Percentiles rank a stretch among this genome's conserved stretches.
phyloP scores from a whole-genome alignment of 257 asterid genomes.

The Petunia secreta region DNA sequence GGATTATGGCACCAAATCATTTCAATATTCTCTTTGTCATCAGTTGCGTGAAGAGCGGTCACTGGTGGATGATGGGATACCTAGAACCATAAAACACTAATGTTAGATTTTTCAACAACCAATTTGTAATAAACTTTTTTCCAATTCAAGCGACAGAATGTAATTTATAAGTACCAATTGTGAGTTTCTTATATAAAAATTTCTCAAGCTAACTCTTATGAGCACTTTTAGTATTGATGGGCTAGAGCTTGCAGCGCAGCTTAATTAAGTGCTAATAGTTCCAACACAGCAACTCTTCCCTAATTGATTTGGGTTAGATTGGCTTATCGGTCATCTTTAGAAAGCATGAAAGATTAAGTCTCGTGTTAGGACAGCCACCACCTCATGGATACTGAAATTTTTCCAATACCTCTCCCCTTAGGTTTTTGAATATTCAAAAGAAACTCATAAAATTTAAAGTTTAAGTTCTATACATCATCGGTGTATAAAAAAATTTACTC shows the following conservation, averaged over 20 bases:
- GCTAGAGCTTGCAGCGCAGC: too few relatives aligned
- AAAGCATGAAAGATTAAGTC: neutral
- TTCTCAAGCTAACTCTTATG: neutral
- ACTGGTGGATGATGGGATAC: conserved; percentile 96
- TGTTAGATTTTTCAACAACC: neutral
- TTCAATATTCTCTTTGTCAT: conserved; percentile 62
- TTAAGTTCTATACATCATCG: too few relatives aligned
- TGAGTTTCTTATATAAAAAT: neutral
- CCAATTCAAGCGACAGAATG: neutral
- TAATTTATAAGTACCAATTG: neutral
- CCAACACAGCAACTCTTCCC: too few relatives aligned
- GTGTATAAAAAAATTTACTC: too few relatives aligned
- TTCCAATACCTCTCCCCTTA: neutral
- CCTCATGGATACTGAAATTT: neutral
- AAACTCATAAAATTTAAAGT: neutral
- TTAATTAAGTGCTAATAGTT: too few relatives aligned
- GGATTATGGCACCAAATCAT: conserved; percentile 72
- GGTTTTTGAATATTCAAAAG: neutral
- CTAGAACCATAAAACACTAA: conserved; percentile 33
- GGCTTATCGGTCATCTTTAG: neutral
- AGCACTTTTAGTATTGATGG: neutral
- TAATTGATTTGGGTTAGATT: neutral
- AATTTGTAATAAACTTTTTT: neutral
- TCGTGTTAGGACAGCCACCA: neutral
- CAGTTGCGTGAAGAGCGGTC: conserved; percentile 83